These are phyloP conservation scores for Colletotrichum falcatum DNA, from an alignment of 2,329 filamentous ascomycete genomes.

Conservation along the genomic window DNA sequence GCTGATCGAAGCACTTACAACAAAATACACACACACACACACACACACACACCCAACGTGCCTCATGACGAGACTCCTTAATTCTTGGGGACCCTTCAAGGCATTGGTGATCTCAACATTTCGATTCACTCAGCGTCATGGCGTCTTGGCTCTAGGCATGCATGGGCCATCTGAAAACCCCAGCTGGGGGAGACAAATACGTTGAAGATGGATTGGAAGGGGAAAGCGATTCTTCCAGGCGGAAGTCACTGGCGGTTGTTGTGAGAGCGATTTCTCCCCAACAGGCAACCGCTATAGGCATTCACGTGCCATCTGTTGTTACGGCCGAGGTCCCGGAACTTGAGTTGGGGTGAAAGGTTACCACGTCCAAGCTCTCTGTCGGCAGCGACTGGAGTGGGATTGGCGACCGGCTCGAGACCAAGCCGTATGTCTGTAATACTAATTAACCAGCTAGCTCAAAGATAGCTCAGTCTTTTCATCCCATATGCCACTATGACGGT, in stretches of 20 bases:
- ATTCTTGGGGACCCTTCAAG: constrained; percentile 1
- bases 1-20: constrained; percentile 32
- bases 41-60: constrained; percentile 17
- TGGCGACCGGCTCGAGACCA: neutral
- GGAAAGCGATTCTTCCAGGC: neutral
- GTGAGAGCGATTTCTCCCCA: neutral
- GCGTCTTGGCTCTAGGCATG: constrained; percentile 15
- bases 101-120: constrained; percentile 16
- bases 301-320: neutral
- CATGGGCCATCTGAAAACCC: neutral
- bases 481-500: neutral
- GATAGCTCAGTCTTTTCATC: neutral
- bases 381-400: neutral
- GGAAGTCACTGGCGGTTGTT: neutral
- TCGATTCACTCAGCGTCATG: neutral
- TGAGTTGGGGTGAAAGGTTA: neutral
- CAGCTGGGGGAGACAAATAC: neutral
- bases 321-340: neutral
- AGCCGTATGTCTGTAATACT: constrained; percentile 28
- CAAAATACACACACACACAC: neutral
- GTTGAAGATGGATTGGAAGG: neutral
- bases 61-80: constrained; percentile 22
- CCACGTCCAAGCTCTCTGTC: neutral
- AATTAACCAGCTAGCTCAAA: constrained; percentile 22
- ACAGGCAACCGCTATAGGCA: neutral